phyloP scores from a whole-genome alignment of 352 stramenopile species.

The Phytophthora pseudosyringae region DNA sequence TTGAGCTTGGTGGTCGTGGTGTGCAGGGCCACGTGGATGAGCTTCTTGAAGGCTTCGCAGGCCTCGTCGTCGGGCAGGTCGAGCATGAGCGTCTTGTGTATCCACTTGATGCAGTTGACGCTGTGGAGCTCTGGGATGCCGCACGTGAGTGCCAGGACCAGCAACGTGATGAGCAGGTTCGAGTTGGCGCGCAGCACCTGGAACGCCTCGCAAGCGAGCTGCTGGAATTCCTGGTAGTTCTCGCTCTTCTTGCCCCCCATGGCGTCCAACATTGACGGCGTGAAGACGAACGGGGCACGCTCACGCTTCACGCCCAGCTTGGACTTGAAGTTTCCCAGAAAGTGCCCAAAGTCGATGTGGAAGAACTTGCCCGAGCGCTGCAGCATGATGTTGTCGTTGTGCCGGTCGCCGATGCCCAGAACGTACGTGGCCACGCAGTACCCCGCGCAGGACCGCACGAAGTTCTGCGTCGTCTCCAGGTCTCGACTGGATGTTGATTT shows the following conservation, averaged over 20 bases:
- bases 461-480: slow-evolving; percentile 82
- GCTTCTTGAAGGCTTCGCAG: slow-evolving; percentile 65
- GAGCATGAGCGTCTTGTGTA: slow-evolving; percentile 84
- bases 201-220: slow-evolving; percentile 72
- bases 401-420: slow-evolving; percentile 92
- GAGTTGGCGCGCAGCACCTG: slow-evolving; percentile 73
- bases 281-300: slow-evolving; percentile 93
- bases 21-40: slow-evolving; percentile 79
- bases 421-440: slow-evolving; percentile 96
- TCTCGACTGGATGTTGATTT: slow-evolving; percentile 43
- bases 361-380: slow-evolving; percentile 94
- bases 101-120: slow-evolving; percentile 77
- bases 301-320: slow-evolving; percentile 93
- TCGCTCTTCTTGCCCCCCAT: slow-evolving; percentile 84
- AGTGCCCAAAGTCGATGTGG: slow-evolving; percentile 97
- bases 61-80: slow-evolving; percentile 72
- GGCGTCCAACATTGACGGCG: slow-evolving; percentile 85
- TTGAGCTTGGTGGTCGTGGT: slow-evolving; percentile 86
- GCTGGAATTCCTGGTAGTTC: slow-evolving; percentile 80
- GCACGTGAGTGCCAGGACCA: slow-evolving; percentile 79
- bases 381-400: slow-evolving; percentile 97
- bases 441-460: slow-evolving; percentile 88
- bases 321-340: slow-evolving; percentile 95
- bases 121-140: slow-evolving; percentile 83
- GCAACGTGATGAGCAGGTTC: slow-evolving; percentile 84